Evolutionary conservation across 768 basidiomycete genomes (phyloP), one percentile per base, ranked within the genome.

Genomic region (Leccinellum albellum): DNA sequence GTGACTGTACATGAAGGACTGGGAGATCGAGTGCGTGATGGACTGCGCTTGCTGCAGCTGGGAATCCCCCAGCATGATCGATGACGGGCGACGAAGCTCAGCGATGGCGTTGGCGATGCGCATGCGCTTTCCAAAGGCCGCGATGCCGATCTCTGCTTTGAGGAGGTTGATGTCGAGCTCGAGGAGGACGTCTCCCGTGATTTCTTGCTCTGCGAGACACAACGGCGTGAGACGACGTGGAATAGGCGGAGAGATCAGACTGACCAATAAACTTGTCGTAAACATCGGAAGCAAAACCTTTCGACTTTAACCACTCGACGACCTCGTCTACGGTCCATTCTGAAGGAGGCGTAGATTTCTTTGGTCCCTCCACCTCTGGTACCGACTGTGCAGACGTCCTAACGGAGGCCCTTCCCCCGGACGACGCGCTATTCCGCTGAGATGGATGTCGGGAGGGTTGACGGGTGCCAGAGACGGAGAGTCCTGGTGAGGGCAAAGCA

Each of bases 181-280:
- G 54, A 98, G 85, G 7, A 99, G 83, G 31, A 98, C 91, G 64
- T 99, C 97, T 20, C 97, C 97, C 0, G 94, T 91, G 53, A 99
- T 98, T 76, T 99, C 97, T 84, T 99, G 94, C 75, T 98, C 96
- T 94, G 69, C 42, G 58, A 40, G 20, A 53, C 3, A 46, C 6
- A 23, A 40, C 7, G 17, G 26, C 2, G 40, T 67, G 9, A 65
- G 20, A 40, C 10, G 44, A 31, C 20, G 21, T 14, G 1, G 3
- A 12, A 50, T 8, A 8, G 17, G 15, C 8, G 40, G 14, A n/a
- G 15, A 29, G 28, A 40, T 32, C 5, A 50, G 26, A 76, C 84
- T 59, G 63, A 92, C 93, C 94, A 42, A 80, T 84, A 67, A 99
- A 98, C 69, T 91, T 95, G 55, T 85, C 82, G 63, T 88, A 88